Conservation (phyloP, 2,329 filamentous ascomycete species). For the Ophiostoma perfectum region DNA sequence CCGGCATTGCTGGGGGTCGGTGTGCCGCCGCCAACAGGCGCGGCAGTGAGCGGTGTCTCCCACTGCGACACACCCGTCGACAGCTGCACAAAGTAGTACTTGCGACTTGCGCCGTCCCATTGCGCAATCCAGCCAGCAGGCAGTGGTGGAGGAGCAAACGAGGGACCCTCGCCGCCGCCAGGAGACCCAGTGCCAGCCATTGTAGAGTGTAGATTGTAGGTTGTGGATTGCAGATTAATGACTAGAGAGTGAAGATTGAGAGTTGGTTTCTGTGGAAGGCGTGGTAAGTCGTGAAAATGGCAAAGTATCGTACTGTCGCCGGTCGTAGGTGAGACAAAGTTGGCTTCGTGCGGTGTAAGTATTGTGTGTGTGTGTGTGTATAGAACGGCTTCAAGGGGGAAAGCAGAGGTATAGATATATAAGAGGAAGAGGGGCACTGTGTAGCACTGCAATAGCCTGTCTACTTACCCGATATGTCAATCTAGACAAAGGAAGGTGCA, state of each 20-base stretch:
- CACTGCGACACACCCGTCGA: slow-evolving; percentile 67
- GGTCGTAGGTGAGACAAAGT: no score
- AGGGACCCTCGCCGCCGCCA: slow-evolving; percentile 53
- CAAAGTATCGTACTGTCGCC: no score
- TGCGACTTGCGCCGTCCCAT: slow-evolving; percentile 59
- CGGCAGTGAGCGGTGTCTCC: slow-evolving; percentile 63
- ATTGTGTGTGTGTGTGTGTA: no score
- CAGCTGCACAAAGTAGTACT: slow-evolving; percentile 68
- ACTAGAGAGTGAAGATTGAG: no score
- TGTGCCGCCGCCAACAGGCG: slow-evolving; percentile 45
- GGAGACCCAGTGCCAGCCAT: slow-evolving; percentile 55
- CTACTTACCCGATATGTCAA: neutral
- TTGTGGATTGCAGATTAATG: neutral
- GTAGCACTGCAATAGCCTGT: neutral
- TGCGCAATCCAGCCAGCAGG: slow-evolving; percentile 65
- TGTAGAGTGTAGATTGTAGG: neutral
- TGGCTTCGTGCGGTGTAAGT: no score
- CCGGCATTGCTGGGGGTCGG: slow-evolving; percentile 50
- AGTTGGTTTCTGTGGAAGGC: no score
- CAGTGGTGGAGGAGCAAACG: slow-evolving; percentile 54
- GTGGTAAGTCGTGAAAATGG: no score
- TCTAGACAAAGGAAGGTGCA: slow-evolving; percentile 3
- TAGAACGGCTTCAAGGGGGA: no score
- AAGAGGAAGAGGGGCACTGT: neutral
- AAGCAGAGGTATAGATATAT: no score